phyloP scores from a whole-genome alignment of 495 filamentous ascomycete species.

The Lasiosphaeriaceae sp. region DNA sequence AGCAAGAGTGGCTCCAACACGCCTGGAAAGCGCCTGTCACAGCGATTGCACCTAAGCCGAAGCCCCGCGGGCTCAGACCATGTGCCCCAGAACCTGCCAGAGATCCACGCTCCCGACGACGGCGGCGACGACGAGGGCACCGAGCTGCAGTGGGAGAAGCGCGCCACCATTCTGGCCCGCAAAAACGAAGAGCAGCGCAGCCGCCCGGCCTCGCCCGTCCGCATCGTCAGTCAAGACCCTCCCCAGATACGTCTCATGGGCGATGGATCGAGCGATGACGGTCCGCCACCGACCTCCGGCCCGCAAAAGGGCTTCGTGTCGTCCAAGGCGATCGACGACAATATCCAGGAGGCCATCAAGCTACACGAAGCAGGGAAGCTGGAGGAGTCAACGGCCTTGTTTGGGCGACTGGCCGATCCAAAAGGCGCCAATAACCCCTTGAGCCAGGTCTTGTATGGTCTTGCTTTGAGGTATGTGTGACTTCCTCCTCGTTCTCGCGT shows the following conservation, averaged over 20 bases:
- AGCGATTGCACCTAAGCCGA: slow-evolving; percentile 64
- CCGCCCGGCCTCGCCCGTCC: slow-evolving; percentile 31
- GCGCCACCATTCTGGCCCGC: slow-evolving; percentile 79
- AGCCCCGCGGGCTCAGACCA: slow-evolving; percentile 62
- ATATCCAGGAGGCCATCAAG: slow-evolving; percentile 94
- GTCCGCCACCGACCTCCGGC: slow-evolving; percentile 6
- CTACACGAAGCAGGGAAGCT: slow-evolving; percentile 82
- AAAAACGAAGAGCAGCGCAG: slow-evolving; percentile 52
- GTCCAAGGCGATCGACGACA: slow-evolving; percentile 57
- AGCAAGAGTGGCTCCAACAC: slow-evolving; percentile 34
- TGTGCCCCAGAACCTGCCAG: slow-evolving; percentile 75
- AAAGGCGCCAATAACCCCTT: slow-evolving; percentile 85
- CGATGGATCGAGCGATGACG: slow-evolving; percentile 16
- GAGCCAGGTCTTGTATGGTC: slow-evolving; percentile 93
- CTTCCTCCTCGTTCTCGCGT: not conserved
- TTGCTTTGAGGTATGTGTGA: slow-evolving; percentile 73
- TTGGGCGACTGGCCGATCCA: slow-evolving; percentile 81
- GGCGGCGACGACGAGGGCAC: slow-evolving; percentile 39
- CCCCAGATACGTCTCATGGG: slow-evolving; percentile 21
- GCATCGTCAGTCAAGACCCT: slow-evolving; percentile 18
- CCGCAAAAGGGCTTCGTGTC: slow-evolving; percentile 31
- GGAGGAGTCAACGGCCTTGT: slow-evolving; percentile 75
- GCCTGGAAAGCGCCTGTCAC: slow-evolving; percentile 52
- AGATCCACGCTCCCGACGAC: slow-evolving; percentile 52
- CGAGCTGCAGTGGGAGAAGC: slow-evolving; percentile 72